Evolutionary conservation across 2,329 filamentous ascomycete genomes (phyloP).

Genomic region (Botryotinia narcissicola): DNA sequence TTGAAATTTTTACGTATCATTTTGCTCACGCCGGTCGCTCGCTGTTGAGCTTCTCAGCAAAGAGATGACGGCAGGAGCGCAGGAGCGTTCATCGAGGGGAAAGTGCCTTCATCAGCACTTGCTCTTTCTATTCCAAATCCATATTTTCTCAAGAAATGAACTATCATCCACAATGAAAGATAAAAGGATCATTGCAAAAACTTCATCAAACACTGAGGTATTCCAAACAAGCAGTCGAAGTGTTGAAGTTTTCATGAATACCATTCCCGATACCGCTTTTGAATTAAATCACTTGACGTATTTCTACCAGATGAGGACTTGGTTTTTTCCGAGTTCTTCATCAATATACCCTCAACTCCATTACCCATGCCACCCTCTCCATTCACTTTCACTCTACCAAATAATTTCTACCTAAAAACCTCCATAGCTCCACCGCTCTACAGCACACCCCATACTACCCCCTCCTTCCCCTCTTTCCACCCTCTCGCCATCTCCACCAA

Average conservation of each 20-base stretch:
- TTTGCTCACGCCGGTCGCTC: neutral
- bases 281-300: neutral
- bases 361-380: neutral
- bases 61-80: neutral
- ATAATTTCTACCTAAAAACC: neutral
- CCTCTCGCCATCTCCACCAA: neutral
- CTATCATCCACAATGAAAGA: neutral
- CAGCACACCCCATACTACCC: neutral
- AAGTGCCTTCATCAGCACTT: neutral
- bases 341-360: neutral
- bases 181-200: neutral
- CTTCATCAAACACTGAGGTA: neutral
- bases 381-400: neutral
- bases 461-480: neutral
- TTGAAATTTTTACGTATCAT: neutral
- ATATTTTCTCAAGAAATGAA: neutral
- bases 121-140: neutral
- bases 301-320: neutral
- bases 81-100: neutral
- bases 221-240: neutral
- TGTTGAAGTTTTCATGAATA: neutral
- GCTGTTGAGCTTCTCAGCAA: neutral
- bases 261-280: neutral
- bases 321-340: neutral
- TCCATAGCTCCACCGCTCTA: too few relatives aligned